A percentile compares a stretch with the other conserved stretches of the same genome.
These are phyloP conservation scores for Pseudohalonectria lignicola DNA, from an alignment of 2,329 filamentous ascomycete species.

Conservation along the genomic window DNA sequence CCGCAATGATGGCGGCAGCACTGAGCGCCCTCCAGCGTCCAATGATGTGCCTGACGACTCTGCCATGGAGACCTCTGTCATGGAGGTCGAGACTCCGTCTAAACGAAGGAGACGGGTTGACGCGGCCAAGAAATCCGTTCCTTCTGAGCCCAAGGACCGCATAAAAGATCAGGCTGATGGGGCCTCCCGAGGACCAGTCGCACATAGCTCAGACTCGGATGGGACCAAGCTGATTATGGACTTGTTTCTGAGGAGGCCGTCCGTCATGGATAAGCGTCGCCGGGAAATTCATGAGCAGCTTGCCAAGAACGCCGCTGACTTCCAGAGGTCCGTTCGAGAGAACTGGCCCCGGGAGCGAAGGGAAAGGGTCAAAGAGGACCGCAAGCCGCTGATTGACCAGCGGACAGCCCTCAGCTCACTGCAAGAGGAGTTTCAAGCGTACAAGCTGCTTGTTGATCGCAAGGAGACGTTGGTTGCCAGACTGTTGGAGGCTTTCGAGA, in stretches of 20 bases:
- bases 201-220: conserved; percentile 16
- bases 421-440: conserved; percentile 27
- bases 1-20: background rate
- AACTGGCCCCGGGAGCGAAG: conserved; percentile 33
- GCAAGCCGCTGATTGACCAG: conserved; percentile 33
- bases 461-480: conserved; percentile 33
- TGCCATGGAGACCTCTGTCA: no score
- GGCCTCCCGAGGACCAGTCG: conserved; percentile 4
- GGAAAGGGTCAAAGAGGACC: conserved; percentile 35
- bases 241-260: conserved; percentile 21
- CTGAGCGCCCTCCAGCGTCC: background rate
- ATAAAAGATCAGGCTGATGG: no score
- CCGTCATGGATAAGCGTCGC: conserved; percentile 21
- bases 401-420: conserved; percentile 31
- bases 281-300: conserved; percentile 28
- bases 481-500: conserved; percentile 38
- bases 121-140: no score
- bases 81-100: no score
- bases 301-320: conserved; percentile 35
- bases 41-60: no score
- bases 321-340: conserved; percentile 33
- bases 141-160: no score
- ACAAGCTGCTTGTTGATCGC: conserved; percentile 27
- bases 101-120: no score
- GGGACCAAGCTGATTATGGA: conserved; percentile 20